These are phyloP conservation scores for Meyerozyma sp. DNA, from an alignment of 1,139 yeast species.

Conservation along the genomic window DNA sequence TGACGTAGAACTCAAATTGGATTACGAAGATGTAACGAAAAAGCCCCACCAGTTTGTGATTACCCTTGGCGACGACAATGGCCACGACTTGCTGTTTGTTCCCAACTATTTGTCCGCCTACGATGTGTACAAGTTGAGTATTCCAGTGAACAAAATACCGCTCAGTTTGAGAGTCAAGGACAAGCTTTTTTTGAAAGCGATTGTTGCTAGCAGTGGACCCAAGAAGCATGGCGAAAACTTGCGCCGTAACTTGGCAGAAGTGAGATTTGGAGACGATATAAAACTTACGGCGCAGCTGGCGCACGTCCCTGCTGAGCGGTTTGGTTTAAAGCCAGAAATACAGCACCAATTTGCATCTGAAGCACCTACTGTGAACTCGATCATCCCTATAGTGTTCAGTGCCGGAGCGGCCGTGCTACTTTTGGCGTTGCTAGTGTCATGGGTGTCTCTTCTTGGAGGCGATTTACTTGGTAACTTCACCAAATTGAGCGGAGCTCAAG, in stretches of 20 bases:
- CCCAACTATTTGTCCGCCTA: slow-evolving; percentile 11
- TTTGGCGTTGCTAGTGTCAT: slow-evolving; percentile 38
- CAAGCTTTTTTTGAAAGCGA: slow-evolving; percentile 25
- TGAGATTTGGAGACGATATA: slow-evolving; percentile 28
- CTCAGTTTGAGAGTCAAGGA: slow-evolving; percentile 31
- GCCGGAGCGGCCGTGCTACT: slow-evolving; percentile 38
- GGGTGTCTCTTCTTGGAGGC: slow-evolving; percentile 44
- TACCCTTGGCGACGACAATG: slow-evolving; percentile 10
- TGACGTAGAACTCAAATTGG: slow-evolving; percentile 24
- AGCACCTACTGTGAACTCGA: slow-evolving; percentile 49
- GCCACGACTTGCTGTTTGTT: slow-evolving; percentile 13
- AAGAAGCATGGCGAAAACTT: slow-evolving; percentile 16
- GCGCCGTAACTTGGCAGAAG: slow-evolving; percentile 24
- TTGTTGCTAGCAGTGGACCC: slow-evolving; percentile 14
- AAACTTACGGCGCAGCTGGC: slow-evolving; percentile 18
- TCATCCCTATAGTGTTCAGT: slow-evolving; percentile 52
- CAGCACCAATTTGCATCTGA: slow-evolving; percentile 59
- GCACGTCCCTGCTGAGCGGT: slow-evolving; percentile 26
- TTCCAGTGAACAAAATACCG: slow-evolving; percentile 31
- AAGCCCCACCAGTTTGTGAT: slow-evolving; percentile 18
- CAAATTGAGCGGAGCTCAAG: slow-evolving; percentile 22
- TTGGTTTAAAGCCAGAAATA: slow-evolving; percentile 61
- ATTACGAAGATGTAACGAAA: slow-evolving; percentile 9
- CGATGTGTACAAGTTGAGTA: slow-evolving; percentile 12
- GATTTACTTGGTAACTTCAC: slow-evolving; percentile 35